These are phyloP conservation scores for Begonia peltatifolia DNA, from an alignment of 306 rosid species.

Conservation along the genomic window DNA sequence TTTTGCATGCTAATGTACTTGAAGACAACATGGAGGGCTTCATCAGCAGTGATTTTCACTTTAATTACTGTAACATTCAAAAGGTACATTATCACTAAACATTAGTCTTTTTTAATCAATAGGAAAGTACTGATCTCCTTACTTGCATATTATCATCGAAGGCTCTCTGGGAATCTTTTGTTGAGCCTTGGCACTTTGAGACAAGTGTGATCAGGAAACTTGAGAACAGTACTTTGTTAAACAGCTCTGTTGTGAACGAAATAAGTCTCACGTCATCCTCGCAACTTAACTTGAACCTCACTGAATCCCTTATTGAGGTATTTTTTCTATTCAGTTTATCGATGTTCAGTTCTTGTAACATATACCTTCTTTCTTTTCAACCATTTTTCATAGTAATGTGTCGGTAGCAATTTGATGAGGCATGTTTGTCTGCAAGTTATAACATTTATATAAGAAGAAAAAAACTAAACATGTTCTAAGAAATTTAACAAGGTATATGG, in stretches of 20 bases:
- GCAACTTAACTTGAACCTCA: conserved; percentile 64
- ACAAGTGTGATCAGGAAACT: conserved; percentile 40
- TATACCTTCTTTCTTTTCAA: too few relatives aligned
- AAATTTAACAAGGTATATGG: too few relatives aligned
- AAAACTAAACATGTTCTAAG: too few relatives aligned
- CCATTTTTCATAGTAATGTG: too few relatives aligned
- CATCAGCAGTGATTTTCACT: conserved; percentile 40
- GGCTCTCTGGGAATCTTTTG: conserved; percentile 92
- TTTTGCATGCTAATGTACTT: conserved; percentile 27
- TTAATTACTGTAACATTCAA: conserved; percentile 71
- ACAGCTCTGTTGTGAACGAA: conserved; percentile 50
- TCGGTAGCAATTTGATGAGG: too few relatives aligned
- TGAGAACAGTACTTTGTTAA: conserved; percentile 44
- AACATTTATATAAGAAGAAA: too few relatives aligned
- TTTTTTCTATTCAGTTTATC: not conserved
- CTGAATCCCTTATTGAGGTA: conserved; percentile 86
- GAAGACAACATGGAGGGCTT: conserved; percentile 41
- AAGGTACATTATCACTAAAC: conserved; percentile 30
- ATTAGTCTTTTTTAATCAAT: too few relatives aligned
- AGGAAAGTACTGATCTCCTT: conserved; percentile 5
- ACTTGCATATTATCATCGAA: conserved; percentile 22
- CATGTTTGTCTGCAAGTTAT: too few relatives aligned
- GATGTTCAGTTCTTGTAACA: too few relatives aligned
- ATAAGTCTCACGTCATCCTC: conserved; percentile 41
- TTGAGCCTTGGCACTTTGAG: conserved; percentile 85